Conservation (phyloP, 2,329 filamentous ascomycete species). For the Trichoderma koningiopsis region DNA sequence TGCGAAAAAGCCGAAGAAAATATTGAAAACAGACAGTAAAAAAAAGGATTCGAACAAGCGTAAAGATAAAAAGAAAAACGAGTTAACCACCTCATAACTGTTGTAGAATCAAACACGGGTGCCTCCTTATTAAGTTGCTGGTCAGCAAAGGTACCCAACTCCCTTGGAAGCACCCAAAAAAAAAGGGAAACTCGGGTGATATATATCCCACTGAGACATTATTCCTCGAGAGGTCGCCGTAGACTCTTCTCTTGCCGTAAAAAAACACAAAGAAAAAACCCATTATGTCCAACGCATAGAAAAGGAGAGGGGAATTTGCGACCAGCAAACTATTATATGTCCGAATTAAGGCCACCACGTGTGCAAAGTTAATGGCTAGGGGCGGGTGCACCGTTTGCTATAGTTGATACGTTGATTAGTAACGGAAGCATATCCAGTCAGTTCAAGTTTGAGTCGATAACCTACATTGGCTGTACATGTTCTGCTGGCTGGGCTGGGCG, state of each 20-base stretch:
- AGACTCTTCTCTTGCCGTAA: neutral
- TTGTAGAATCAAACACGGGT: conserved; percentile 14
- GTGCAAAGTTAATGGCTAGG: conserved; percentile 36
- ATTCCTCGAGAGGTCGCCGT: conserved; percentile 25
- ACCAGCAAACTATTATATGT: conserved; percentile 1
- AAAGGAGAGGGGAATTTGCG: conserved; percentile 10
- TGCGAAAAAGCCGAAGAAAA: conserved; percentile 24
- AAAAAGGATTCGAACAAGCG: conserved; percentile 15
- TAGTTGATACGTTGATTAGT: neutral
- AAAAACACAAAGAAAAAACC: neutral
- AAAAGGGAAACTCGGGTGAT: conserved; percentile 18
- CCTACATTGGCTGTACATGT: conserved; percentile 64
- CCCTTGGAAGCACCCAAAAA: neutral
- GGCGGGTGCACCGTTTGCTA: conserved; percentile 42
- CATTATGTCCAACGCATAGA: conserved; percentile 20
- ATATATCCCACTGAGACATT: conserved; percentile 10
- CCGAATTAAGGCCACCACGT: neutral
- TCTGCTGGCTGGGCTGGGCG: conserved; percentile 57
- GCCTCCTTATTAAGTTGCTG: conserved; percentile 23
- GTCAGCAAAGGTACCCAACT: conserved; percentile 13
- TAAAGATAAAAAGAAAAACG: conserved; percentile 19
- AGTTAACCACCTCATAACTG: conserved; percentile 13
- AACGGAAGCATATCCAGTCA: neutral
- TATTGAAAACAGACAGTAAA: conserved; percentile 19
- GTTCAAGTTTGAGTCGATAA: conserved; percentile 33